Percentiles rank a stretch among this genome's conserved stretches.
These are phyloP conservation scores for Candida nitratophila DNA, from an alignment of 805 yeast species.

Conservation along the genomic window DNA sequence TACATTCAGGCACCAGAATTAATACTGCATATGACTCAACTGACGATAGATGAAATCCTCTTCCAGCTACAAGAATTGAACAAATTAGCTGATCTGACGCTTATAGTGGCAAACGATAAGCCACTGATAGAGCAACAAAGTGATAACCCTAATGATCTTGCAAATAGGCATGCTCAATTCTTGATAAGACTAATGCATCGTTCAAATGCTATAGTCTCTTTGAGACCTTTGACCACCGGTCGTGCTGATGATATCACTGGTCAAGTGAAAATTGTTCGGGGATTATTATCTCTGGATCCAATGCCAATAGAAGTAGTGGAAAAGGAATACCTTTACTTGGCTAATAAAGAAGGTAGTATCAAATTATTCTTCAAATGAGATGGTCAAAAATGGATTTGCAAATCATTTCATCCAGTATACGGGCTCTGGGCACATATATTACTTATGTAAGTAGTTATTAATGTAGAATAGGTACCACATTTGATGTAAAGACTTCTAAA, in stretches of 20 bases:
- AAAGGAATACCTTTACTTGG: slow-evolving; percentile 55
- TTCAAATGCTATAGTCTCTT: slow-evolving; percentile 42
- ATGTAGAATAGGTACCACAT: too few species aligned
- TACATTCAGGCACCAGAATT: slow-evolving; percentile 19
- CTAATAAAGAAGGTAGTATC: slow-evolving; percentile 45
- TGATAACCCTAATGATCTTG: slow-evolving; percentile 12
- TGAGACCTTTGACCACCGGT: slow-evolving; percentile 71
- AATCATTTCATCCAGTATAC: too few species aligned
- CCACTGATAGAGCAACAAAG: slow-evolving; percentile 12
- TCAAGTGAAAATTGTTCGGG: slow-evolving; percentile 50
- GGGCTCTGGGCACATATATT: too few species aligned
- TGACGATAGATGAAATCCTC: slow-evolving; percentile 8
- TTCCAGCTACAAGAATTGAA: slow-evolving; percentile 12
- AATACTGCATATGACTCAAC: slow-evolving; percentile 12
- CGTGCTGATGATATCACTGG: slow-evolving; percentile 82
- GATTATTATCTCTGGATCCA: slow-evolving; percentile 34
- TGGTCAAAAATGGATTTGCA: too few species aligned
- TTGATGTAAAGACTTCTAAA: too few species aligned
- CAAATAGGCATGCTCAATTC: slow-evolving; percentile 37
- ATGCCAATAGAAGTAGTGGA: slow-evolving; percentile 32
- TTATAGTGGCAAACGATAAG: slow-evolving; percentile 15
- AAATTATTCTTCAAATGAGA: slow-evolving; percentile 38
- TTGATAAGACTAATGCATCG: slow-evolving; percentile 41
- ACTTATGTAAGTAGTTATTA: too few species aligned
- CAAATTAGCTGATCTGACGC: slow-evolving; percentile 14